phyloP scores from a whole-genome alignment of 768 basidiomycete genomes.

The Omphalotus guepiniiformis region DNA sequence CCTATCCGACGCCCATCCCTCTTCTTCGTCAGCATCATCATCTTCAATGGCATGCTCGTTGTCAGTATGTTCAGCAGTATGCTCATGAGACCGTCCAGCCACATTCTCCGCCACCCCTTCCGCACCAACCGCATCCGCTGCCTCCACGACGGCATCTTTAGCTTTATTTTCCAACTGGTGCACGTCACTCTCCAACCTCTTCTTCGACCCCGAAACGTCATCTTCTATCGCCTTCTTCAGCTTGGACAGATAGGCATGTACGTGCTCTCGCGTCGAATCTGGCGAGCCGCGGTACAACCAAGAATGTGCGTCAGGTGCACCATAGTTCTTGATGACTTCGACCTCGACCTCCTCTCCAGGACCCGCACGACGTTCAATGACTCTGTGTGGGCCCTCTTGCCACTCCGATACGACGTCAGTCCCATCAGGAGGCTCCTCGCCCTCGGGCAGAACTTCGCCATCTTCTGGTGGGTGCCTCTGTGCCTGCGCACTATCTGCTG shows the following conservation, averaged over 20 bases:
- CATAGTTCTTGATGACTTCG: constrained; percentile 50
- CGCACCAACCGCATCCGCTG: constrained; percentile 3
- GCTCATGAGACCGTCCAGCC: background rate
- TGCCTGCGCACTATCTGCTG: background rate
- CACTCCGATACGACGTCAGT: constrained; percentile 47
- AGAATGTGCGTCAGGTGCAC: constrained; percentile 11
- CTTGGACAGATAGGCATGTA: constrained; percentile 27
- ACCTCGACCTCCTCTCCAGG: constrained; percentile 72
- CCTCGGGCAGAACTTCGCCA: constrained; percentile 17
- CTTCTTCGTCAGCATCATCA: constrained; percentile 51
- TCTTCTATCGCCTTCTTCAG: constrained; percentile 21
- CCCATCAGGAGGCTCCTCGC: constrained; percentile 44
- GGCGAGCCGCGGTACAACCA: constrained; percentile 18
- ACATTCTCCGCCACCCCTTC: background rate
- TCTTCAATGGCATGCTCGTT: constrained; percentile 8
- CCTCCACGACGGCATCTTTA: constrained; percentile 7
- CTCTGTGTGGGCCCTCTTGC: constrained; percentile 63
- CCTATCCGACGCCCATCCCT: constrained; percentile 61
- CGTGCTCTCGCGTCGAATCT: constrained; percentile 20
- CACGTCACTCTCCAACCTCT: constrained; percentile 21
- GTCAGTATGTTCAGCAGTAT: constrained; percentile 8
- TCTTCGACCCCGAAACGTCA: constrained; percentile 19
- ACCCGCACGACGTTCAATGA: constrained; percentile 58
- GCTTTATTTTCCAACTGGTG: constrained; percentile 14
- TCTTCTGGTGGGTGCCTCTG: background rate